Base-by-base conservation (phyloP, 108 stramenopile species). In the Nitzschia sp. region DNA sequence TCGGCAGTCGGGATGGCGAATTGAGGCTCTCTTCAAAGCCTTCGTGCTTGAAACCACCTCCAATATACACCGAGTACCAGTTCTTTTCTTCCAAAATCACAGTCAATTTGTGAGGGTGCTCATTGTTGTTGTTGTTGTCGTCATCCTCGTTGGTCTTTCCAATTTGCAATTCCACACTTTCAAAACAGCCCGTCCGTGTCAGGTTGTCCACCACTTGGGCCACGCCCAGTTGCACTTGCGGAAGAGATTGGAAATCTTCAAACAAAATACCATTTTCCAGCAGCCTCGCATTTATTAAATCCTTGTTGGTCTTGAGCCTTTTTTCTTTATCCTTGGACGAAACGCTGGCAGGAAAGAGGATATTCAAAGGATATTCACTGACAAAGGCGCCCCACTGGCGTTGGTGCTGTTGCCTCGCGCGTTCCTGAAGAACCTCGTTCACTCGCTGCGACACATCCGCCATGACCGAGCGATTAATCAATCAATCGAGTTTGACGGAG, bases 31-130 rank as follows among this genome's bases (percentile, higher is more conserved):
- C 69, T 53, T 68, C 66, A 29, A 82, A 68, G 55, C 80, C 82
- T 45, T 91, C 88, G 41, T 86, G 73, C 65, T 90, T 87, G 45
- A 94, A 56, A 1, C 89, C 89, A 11, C 88, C 92, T n/a, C 93
- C 93, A 23, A 89, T 76, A 54, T 91, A 85, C 9, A 91, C 56
- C 26, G 75, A 77, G 64, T 91, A 94, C 93, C 89, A 94, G 9
- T 83, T 83, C 76, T 91, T 91, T 71, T 94, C 93, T 44, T 88
- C 76, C 30, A 94, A 59, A 16, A 73, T 53, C 0, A 93, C 85
- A 6, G 77, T 69, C 2, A 91, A 54, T 72, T 77, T 36, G 2
- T 79, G 67, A 0, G 63, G 46, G 52, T 66, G 41, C 35, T 55
- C 27, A 26, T 45, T 17, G 65, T 45, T 35, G 5, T 35, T 44